These are phyloP conservation scores for Emmonsia crescens DNA, from an alignment of 2,329 filamentous ascomycete genomes.

Conservation along the genomic window DNA sequence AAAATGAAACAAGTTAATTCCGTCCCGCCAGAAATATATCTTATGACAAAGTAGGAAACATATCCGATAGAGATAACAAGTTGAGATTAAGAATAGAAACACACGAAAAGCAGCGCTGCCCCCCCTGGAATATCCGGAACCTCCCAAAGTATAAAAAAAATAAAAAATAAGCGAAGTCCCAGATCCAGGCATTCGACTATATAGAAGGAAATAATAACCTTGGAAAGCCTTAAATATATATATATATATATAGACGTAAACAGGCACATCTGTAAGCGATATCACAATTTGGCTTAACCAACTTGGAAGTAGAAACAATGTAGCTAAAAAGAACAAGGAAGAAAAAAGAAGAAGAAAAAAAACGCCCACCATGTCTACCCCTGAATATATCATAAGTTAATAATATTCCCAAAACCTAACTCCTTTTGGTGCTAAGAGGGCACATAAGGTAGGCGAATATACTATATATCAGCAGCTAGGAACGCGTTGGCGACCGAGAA, in stretches of 20 bases:
- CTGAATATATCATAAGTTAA: not conserved
- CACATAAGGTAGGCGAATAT: not conserved
- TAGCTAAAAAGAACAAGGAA: not conserved
- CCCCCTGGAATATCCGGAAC: not conserved
- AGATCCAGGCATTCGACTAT: not conserved
- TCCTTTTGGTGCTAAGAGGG: not conserved
- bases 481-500: conserved; percentile 24
- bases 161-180: not conserved
- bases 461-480: not conserved
- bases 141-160: not conserved
- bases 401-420: not conserved
- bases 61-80: not conserved
- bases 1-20: no score
- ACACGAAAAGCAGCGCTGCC: not conserved
- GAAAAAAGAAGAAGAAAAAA: not conserved
- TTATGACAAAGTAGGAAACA: not conserved
- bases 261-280: not conserved
- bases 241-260: no score
- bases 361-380: conserved; percentile 3
- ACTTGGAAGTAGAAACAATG: not conserved
- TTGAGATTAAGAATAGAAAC: not conserved
- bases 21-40: no score
- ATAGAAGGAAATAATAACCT: not conserved
- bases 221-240: no score
- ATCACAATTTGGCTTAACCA: not conserved